Conservation (phyloP, 2,329 filamentous ascomycete genomes). For the Colletotrichum sp. region DNA sequence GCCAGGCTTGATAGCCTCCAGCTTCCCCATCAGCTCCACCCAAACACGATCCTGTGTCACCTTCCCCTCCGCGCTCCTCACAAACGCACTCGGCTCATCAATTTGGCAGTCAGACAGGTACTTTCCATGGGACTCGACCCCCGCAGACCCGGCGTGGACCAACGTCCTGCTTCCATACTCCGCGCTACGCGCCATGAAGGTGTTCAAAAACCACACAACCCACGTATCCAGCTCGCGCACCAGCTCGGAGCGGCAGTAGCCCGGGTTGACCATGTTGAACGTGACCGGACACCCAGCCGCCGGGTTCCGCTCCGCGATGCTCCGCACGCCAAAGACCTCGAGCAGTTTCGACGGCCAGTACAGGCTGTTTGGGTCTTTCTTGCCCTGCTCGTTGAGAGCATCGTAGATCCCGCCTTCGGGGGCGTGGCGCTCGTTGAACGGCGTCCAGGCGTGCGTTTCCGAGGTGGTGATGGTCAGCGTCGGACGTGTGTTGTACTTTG, state of each 20-base stretch:
- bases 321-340: conserved; percentile 29
- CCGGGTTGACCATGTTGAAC: conserved; percentile 58
- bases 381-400: conserved; percentile 28
- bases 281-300: conserved; percentile 38
- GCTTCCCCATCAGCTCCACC: conserved; percentile 43
- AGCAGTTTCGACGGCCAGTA: conserved; percentile 37
- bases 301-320: conserved; percentile 21
- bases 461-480: conserved; percentile 32
- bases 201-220: conserved; percentile 29
- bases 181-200: conserved; percentile 43
- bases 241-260: conserved; percentile 55
- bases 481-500: conserved; percentile 21
- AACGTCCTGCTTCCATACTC: conserved; percentile 54
- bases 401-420: conserved; percentile 32
- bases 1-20: conserved; percentile 47
- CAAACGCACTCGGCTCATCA: conserved; percentile 37
- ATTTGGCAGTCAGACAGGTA: conserved; percentile 43
- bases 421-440: conserved; percentile 30
- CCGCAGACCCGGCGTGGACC: conserved; percentile 39
- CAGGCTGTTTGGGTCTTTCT: conserved; percentile 10
- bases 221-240: conserved; percentile 34
- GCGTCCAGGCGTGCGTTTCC: conserved; percentile 28
- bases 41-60: conserved; percentile 44
- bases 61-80: conserved; percentile 42
- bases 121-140: conserved; percentile 48